These are phyloP conservation scores for Paraleonurus japonicus DNA, from an alignment of 257 asterid genomes.

Conservation along the genomic window DNA sequence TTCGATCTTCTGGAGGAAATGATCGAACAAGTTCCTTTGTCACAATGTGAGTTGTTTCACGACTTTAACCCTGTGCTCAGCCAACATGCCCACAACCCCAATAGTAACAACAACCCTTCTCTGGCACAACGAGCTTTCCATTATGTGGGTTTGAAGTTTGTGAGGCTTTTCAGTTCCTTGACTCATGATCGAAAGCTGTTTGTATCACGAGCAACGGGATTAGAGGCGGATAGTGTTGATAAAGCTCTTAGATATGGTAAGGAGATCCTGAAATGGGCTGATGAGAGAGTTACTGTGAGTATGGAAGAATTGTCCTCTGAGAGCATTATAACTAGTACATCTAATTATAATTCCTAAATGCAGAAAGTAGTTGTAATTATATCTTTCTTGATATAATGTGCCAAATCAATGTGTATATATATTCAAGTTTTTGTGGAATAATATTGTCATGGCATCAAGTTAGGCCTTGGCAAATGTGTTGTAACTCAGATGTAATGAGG, in stretches of 20 bases:
- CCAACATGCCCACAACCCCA: constrained; percentile 34
- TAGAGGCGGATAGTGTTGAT: constrained; percentile 70
- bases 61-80: constrained; percentile 75
- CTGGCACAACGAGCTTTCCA: constrained; percentile 78
- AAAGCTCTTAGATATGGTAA: constrained; percentile 52
- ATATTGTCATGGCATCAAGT: constrained; percentile 3
- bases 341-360: constrained; percentile 27
- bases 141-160: constrained; percentile 69
- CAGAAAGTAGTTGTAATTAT: background rate
- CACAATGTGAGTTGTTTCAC: constrained; percentile 71
- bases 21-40: constrained; percentile 56
- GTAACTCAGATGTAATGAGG: constrained; percentile 11
- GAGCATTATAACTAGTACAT: constrained; percentile 65
- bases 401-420: background rate
- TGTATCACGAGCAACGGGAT: constrained; percentile 62
- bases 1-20: constrained; percentile 77
- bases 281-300: constrained; percentile 35
- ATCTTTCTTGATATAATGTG: background rate
- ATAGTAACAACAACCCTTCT: constrained; percentile 42
- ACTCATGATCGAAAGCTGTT: constrained; percentile 52
- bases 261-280: constrained; percentile 81
- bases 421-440: constrained; percentile 22
- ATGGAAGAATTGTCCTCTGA: constrained; percentile 53
- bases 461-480: constrained; percentile 14
- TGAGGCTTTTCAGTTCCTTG: constrained; percentile 47